Evolutionary conservation across 768 basidiomycete genomes (phyloP).

Genomic region (Rhizopogon vulgaris): DNA sequence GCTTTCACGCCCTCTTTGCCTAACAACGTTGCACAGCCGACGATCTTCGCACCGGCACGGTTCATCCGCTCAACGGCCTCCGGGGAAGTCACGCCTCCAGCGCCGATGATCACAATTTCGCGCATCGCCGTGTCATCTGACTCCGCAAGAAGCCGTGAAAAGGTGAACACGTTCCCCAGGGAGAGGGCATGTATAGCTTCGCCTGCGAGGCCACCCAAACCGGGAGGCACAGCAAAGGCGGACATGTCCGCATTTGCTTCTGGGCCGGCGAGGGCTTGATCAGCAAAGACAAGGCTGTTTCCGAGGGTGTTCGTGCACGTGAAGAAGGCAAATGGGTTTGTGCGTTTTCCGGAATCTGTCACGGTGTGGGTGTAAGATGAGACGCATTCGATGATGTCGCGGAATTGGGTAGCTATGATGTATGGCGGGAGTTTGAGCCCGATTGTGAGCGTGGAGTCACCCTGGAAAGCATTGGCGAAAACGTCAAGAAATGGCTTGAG

Average conservation of each 20-base stretch:
- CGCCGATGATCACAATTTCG: slow-evolving; percentile 61
- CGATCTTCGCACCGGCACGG: slow-evolving; percentile 65
- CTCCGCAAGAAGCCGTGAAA: slow-evolving; percentile 45
- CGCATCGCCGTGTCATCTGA: slow-evolving; percentile 35
- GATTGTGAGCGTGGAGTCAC: slow-evolving; percentile 52
- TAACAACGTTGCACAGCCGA: slow-evolving; percentile 56
- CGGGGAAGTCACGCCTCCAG: slow-evolving; percentile 70
- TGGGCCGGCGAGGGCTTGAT: slow-evolving; percentile 36
- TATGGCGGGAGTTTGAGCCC: slow-evolving; percentile 82
- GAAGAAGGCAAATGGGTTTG: slow-evolving; percentile 62
- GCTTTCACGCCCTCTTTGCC: slow-evolving; percentile 50
- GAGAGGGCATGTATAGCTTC: slow-evolving; percentile 70
- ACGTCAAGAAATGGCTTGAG: slow-evolving; percentile 51
- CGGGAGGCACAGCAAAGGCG: slow-evolving; percentile 56
- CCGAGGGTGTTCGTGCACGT: slow-evolving; percentile 82
- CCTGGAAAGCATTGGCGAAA: slow-evolving; percentile 41
- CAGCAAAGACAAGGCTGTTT: slow-evolving; percentile 54
- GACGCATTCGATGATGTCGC: slow-evolving; percentile 43
- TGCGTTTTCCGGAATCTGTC: slow-evolving; percentile 9
- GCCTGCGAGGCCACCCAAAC: slow-evolving; percentile 70
- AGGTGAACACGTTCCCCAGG: slow-evolving; percentile 70
- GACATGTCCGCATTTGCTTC: slow-evolving; percentile 7
- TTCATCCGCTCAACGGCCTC: slow-evolving; percentile 63
- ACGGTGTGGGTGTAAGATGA: slow-evolving; percentile 27
- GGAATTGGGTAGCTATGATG: slow-evolving; percentile 55